Evolutionary conservation across 129 eudicot species (phyloP).

Genomic region (Rutidosis leptorrhynchoides): DNA sequence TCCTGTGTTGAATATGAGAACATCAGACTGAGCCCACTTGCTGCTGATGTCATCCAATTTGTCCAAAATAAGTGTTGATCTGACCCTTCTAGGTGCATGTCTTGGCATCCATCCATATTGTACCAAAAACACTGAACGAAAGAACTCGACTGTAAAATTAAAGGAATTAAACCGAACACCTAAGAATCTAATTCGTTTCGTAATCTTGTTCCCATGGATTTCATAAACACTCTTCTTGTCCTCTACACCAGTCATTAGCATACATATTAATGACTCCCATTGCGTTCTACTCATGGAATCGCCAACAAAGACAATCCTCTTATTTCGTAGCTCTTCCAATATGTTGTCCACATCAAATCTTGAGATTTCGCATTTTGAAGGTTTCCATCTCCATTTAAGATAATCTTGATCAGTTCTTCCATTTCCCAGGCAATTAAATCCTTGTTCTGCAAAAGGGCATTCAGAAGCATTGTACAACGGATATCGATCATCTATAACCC

Average conservation of each 20-base stretch:
- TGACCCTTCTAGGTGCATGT: slow-evolving; percentile 64
- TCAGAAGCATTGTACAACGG: slow-evolving; percentile 70
- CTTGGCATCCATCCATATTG: slow-evolving; percentile 50
- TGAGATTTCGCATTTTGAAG: slow-evolving; percentile 74
- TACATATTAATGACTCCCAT: slow-evolving; percentile 87
- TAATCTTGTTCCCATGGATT: slow-evolving; percentile 58
- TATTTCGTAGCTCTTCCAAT: slow-evolving; percentile 64
- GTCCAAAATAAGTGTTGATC: slow-evolving; percentile 50
- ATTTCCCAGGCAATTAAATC: slow-evolving; percentile 81
- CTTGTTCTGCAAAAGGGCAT: slow-evolving; percentile 76
- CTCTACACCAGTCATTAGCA: slow-evolving; percentile 75
- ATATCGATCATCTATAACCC: slow-evolving; percentile 90
- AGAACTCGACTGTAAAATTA: slow-evolving; percentile 64
- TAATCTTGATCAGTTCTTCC: slow-evolving; percentile 75
- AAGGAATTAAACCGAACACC: slow-evolving; percentile 54
- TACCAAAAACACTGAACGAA: slow-evolving; percentile 67
- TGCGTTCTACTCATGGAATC: slow-evolving; percentile 87
- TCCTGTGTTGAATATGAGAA: too few relatives aligned
- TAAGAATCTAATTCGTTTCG: slow-evolving; percentile 65
- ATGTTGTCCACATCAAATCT: slow-evolving; percentile 57
- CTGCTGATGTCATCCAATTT: slow-evolving; percentile 51
- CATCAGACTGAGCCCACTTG: slow-evolving; percentile 63
- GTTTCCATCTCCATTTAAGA: slow-evolving; percentile 93
- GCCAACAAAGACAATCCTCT: slow-evolving; percentile 79
- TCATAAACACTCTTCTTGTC: slow-evolving; percentile 68